Base-by-base conservation (phyloP, 2,329 filamentous ascomycete species). In the Phyllosticta citriasiana region DNA sequence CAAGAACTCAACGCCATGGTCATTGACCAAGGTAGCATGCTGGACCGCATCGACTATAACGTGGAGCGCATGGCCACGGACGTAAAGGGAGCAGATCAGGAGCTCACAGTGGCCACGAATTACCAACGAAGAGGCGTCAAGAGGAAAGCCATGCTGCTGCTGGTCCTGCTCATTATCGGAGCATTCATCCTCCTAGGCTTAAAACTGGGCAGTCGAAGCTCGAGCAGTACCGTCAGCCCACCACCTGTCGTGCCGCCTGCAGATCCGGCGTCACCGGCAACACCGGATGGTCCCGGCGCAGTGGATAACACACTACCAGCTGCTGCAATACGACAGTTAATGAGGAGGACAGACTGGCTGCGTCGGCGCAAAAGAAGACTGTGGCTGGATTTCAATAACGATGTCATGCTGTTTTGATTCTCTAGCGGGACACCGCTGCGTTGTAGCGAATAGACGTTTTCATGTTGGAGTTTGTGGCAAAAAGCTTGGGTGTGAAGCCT, bases 1-100 rank as follows among this genome's bases (percentile, higher is more conserved):
- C 90, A 95, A 64, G 94, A 99, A 69, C 79, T 99, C 30, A 94
- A 99, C 75, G 87, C 82, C 55, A 97, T 99, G 92, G 91, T 81
- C 62, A 81, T 81, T 53, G 79, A 81, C 64, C 79, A 81, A 65
- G 79, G 79, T 27, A 79, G 74, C 60, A 76, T 81, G 70, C 71
- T 81, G 10, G 79, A 81, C 62, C 75, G 79, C 47, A 80, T 81
- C 63, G 79, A 81, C 65, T 99, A 97, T 77, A 99, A 99, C 69
- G 91, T 99, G 59, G 94, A 99, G 76, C 84, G 88, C 64, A 97
- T 97, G 89, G 85, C 86, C n/a, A 87, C 86, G 22, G 91, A 97
- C 69, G 91, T 99, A 62, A 96, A 96, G 72, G 89, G 83, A 22
- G 94, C 94, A 2, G 90, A 96, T 64, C 94, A 93, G 73, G 94